Evolutionary conservation across 2,329 filamentous ascomycete species (phyloP).

Genomic region (Colletotrichum spaethianum): DNA sequence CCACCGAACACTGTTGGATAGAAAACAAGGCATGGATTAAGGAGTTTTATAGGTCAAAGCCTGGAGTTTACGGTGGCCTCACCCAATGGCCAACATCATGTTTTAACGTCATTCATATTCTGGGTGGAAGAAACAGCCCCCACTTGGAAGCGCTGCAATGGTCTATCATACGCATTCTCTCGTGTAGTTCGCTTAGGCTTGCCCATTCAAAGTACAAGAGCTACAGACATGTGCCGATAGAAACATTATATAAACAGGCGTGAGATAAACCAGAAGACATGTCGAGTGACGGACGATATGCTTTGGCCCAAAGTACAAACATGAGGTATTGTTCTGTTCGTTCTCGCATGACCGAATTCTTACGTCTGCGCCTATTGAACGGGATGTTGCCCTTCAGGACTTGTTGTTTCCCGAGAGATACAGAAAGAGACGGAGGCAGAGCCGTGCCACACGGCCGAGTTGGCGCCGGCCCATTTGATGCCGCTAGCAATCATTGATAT

Average conservation of each 20-base stretch:
- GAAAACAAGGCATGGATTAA: conserved; percentile 8
- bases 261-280: not conserved
- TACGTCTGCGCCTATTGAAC: not conserved
- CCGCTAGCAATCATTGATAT: not conserved
- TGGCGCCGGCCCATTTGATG: not conserved
- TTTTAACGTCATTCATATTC: conserved; percentile 8
- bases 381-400: not conserved
- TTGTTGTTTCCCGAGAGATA: not conserved
- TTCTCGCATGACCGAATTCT: not conserved
- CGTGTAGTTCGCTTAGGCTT: not conserved
- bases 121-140: not conserved
- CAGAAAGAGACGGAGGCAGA: not conserved
- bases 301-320: not conserved
- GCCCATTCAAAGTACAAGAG: not conserved
- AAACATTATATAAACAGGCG: not conserved
- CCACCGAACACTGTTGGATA: not conserved
- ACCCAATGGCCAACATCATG: not conserved
- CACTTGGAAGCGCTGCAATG: no score
- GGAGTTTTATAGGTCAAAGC: conserved; percentile 25
- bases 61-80: conserved; percentile 16
- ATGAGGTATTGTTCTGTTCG: not conserved
- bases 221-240: not conserved
- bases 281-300: not conserved
- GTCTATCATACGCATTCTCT: not conserved
- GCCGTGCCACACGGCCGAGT: not conserved